Conservation (phyloP, 306 rosid species). For the Malus sylvestris region DNA sequence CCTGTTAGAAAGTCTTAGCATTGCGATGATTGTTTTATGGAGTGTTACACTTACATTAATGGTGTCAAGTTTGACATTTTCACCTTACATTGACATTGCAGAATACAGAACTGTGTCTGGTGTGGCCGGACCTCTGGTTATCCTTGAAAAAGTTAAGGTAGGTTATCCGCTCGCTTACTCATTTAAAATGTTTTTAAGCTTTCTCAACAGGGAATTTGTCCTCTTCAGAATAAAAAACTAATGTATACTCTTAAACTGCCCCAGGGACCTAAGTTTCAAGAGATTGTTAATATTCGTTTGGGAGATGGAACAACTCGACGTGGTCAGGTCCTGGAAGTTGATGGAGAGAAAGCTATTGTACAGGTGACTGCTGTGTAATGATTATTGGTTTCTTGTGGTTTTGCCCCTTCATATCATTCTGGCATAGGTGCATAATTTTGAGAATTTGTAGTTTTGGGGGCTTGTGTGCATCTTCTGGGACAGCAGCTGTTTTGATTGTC, state of each 20-base stretch:
- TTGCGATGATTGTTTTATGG: background rate
- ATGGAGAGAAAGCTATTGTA: constrained; percentile 96
- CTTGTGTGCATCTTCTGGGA: background rate
- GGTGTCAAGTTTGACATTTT: background rate
- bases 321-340: constrained; percentile 98
- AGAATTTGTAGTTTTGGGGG: background rate
- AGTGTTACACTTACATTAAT: background rate
- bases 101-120: constrained; percentile 99
- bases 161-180: constrained; percentile 4
- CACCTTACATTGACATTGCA: constrained; percentile 31
- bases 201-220: background rate
- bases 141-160: constrained; percentile 98
- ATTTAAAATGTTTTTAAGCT: background rate
- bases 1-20: background rate
- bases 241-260: constrained; percentile 20
- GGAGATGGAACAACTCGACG: constrained; percentile 92
- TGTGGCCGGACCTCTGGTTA: constrained; percentile 98
- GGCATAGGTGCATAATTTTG: background rate
- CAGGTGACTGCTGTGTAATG: constrained; percentile 51
- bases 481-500: background rate
- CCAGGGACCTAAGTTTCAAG: constrained; percentile 98
- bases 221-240: background rate
- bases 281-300: constrained; percentile 94
- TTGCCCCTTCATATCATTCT: background rate
- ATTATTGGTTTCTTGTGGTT: background rate